Evolutionary conservation across 2,329 filamentous ascomycete genomes (phyloP).

Genomic region (Mariannaea sp.): DNA sequence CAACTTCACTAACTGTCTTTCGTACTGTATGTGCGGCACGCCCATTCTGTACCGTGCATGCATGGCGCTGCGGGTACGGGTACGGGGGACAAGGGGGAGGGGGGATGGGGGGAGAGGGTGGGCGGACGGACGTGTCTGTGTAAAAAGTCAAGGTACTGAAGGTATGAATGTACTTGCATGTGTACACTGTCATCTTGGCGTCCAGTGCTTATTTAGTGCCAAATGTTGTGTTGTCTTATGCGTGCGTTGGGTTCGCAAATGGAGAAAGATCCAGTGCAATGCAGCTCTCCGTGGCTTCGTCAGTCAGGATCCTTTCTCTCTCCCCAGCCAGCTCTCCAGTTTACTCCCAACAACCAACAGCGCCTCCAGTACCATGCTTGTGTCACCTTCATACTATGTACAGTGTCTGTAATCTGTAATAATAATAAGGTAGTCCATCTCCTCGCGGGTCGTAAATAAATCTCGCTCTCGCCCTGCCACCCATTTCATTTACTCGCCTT

Average conservation of each 20-base stretch:
- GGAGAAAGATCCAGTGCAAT: conserved; percentile 8
- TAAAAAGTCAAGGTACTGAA: background rate
- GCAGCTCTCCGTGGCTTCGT: too few relatives aligned
- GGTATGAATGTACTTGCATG: too few relatives aligned
- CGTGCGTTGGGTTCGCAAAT: conserved; percentile 8
- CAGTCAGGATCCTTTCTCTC: too few relatives aligned
- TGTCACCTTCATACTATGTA: too few relatives aligned
- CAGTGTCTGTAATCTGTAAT: too few relatives aligned
- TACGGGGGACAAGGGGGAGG: background rate
- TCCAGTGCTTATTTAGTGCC: background rate
- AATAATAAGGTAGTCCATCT: too few relatives aligned
- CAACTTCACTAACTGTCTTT: background rate
- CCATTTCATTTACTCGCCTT: too few relatives aligned
- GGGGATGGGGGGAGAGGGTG: background rate
- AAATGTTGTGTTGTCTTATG: conserved; percentile 15
- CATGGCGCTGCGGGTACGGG: background rate
- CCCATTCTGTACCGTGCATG: background rate
- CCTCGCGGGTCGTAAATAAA: too few relatives aligned
- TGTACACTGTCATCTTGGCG: too few relatives aligned
- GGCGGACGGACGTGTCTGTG: background rate
- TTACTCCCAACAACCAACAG: too few relatives aligned
- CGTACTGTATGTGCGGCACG: background rate
- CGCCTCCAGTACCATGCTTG: too few relatives aligned
- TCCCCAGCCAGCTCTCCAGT: too few relatives aligned
- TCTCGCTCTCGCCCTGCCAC: conserved; percentile 14